Percentiles rank a stretch among this genome's conserved stretches.
These are phyloP conservation scores for Alternaria arborescens DNA, from an alignment of 2,329 filamentous ascomycete species.

Conservation along the genomic window DNA sequence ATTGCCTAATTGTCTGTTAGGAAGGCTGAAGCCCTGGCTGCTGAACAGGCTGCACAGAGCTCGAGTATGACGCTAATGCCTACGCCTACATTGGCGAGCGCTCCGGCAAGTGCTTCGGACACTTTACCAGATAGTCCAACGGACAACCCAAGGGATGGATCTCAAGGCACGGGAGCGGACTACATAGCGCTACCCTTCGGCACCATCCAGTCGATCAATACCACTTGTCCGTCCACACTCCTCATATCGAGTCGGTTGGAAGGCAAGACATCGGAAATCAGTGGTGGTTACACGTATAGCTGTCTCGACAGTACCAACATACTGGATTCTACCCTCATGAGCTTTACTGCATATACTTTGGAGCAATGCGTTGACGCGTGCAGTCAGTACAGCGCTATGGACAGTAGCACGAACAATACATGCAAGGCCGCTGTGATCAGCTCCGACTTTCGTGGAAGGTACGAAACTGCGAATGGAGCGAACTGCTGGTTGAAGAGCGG, in stretches of 20 bases:
- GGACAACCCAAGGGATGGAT: background rate
- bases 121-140: background rate
- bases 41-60: background rate
- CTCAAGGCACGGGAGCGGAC: background rate
- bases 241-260: slow-evolving; percentile 7
- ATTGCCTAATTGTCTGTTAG: background rate
- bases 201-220: slow-evolving; percentile 6
- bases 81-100: background rate
- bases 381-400: slow-evolving; percentile 14
- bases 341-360: slow-evolving; percentile 11
- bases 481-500: slow-evolving; percentile 13
- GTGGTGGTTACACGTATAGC: slow-evolving; percentile 9
- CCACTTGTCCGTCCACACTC: slow-evolving; percentile 6
- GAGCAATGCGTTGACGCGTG: slow-evolving; percentile 16
- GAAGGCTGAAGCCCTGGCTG: slow-evolving; percentile 1
- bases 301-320: slow-evolving; percentile 15
- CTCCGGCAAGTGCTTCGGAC: background rate
- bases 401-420: background rate
- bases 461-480: slow-evolving; percentile 3
- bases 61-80: background rate
- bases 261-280: slow-evolving; percentile 5
- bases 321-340: slow-evolving; percentile 1
- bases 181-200: slow-evolving; percentile 7
- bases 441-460: background rate
- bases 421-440: slow-evolving; percentile 9